Percentiles rank a stretch among this genome's conserved stretches.
Conservation (phyloP, 2,329 filamentous ascomycete species). For the Tolypocladium guangdongense region DNA sequence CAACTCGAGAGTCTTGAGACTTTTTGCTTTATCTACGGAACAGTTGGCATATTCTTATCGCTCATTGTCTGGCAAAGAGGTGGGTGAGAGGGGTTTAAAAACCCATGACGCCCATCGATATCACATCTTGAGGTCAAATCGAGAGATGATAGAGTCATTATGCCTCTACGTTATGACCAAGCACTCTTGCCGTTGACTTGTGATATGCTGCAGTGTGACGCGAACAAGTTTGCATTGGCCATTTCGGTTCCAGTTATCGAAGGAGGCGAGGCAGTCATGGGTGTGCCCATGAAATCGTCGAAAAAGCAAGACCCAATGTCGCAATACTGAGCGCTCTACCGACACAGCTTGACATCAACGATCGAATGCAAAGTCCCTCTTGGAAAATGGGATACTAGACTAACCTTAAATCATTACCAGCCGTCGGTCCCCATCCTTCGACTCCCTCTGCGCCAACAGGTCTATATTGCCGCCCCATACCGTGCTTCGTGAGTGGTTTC, state of each 20-base stretch:
- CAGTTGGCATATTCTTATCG: background rate
- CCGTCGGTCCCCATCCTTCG: too few relatives aligned
- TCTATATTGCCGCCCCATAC: background rate
- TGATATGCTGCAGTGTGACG: too few relatives aligned
- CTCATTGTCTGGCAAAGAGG: background rate
- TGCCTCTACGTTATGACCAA: background rate
- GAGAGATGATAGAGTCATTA: background rate
- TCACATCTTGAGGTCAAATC: background rate
- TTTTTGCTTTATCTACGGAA: background rate
- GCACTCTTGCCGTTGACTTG: background rate
- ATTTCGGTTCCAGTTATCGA: too few relatives aligned
- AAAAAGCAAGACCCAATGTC: too few relatives aligned
- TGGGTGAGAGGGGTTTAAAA: too few relatives aligned
- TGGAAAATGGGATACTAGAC: background rate
- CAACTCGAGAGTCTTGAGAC: background rate
- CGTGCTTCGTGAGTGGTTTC: background rate
- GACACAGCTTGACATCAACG: background rate
- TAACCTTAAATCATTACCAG: background rate
- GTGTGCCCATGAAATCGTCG: background rate
- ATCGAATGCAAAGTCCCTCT: background rate
- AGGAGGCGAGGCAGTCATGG: too few relatives aligned
- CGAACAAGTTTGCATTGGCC: too few relatives aligned
- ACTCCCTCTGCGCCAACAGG: background rate
- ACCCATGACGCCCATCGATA: background rate
- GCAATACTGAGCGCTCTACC: too few relatives aligned